Evolutionary conservation across 345 rosid genomes (phyloP), one percentile per base, ranked within the genome.

Genomic region (Ceriops tagal): DNA sequence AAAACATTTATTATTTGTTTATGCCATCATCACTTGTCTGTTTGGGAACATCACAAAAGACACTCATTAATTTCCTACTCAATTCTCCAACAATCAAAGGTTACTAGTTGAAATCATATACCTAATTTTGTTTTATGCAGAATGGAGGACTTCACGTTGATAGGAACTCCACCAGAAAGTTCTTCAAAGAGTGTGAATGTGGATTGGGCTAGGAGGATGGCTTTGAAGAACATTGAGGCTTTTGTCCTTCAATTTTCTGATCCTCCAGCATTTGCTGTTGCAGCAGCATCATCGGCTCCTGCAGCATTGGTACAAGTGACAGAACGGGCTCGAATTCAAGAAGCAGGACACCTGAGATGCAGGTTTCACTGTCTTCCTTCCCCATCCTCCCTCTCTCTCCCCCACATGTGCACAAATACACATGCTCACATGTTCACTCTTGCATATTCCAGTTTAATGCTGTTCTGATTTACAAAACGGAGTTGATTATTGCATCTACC

Each of bases 341-440:
- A 92, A 85, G 96, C 98, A 27, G 96, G 96, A 64, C 91, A 88
- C 75, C 83, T 92, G 61, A 82, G 98, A 88, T 92, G 96, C 98
- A 90, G 98, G 98, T 92, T 69, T 66, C 55, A n/a, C 37, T 46
- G 55, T 1, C 28, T 62, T 27, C 26, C 46, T 1, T 24, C 37
- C n/a, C 21, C 46, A 52, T 64, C 32, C n/a, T 62, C 65, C 28
- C 30, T 24, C 66, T 47, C 37, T 61, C 61, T 28, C 75, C 2
- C 20, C 19, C 18, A 68, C 10, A 15, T 19, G 5, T 30, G 19
- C 37, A 63, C 37, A 34, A 34, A 34, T 8, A 27, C 58, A 10
- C 56, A 3, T 2, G 24, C 34, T 31, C 34, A 31, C 65, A 37
- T n/a, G 18, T 19, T 11, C 39, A 5, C 16, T 31, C 20, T 27